Evolutionary conservation across 1,284 basidiomycete species (phyloP).

Genomic region (Boletellus deceptivus): DNA sequence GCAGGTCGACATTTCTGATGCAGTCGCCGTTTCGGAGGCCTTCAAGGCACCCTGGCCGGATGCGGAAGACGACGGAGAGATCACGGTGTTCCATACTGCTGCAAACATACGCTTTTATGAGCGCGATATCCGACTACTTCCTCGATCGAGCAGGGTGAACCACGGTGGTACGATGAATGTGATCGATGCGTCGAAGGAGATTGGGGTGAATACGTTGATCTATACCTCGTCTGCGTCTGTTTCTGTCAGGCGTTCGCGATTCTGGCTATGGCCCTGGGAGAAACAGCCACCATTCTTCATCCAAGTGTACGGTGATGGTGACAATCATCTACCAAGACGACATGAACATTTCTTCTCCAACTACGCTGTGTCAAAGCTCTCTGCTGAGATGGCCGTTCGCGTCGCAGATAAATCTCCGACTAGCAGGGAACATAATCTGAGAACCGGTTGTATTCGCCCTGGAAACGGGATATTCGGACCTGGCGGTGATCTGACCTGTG

Average conservation of each 20-base stretch:
- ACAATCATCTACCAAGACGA: constrained; percentile 41
- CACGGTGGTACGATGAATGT: constrained; percentile 64
- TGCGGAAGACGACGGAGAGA: constrained; percentile 24
- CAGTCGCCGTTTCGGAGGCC: constrained; percentile 50
- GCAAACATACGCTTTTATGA: constrained; percentile 77
- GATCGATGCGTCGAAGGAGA: constrained; percentile 39
- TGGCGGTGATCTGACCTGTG: constrained; percentile 66
- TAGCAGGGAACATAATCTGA: constrained; percentile 37
- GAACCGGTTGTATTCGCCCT: constrained; percentile 70
- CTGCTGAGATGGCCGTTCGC: constrained; percentile 55
- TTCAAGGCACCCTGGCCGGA: constrained; percentile 65
- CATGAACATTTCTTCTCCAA: constrained; percentile 66
- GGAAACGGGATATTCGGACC: constrained; percentile 74
- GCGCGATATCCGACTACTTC: constrained; percentile 48
- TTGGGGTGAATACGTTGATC: constrained; percentile 51
- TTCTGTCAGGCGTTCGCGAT: constrained; percentile 49
- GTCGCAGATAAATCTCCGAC: constrained; percentile 46
- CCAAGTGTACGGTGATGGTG: constrained; percentile 59
- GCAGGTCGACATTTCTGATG: constrained; percentile 56
- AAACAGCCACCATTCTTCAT: constrained; percentile 50
- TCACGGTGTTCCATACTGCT: constrained; percentile 72
- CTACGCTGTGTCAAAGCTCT: constrained; percentile 59
- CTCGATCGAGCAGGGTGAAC: constrained; percentile 59
- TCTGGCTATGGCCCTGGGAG: constrained; percentile 73
- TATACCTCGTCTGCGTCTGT: constrained; percentile 66